Base-by-base conservation (phyloP, 2,329 filamentous ascomycete species). In the Dryadomyces quercivorus region DNA sequence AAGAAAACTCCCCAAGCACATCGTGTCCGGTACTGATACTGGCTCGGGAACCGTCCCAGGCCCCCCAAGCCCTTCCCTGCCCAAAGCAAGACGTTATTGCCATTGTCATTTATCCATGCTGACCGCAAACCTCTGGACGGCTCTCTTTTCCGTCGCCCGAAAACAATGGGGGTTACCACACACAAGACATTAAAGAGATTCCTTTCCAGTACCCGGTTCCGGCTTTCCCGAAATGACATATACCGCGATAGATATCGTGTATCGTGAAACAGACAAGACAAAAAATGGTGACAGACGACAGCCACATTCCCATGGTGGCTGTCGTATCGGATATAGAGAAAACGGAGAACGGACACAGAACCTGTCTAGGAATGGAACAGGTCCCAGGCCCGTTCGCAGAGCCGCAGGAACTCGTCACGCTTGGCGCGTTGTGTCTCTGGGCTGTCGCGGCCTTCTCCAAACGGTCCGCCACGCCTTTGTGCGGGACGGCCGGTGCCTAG, bases 311-410 rank as follows among this genome's bases (percentile, higher is more conserved):
- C n/a, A 8, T 8, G 26, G 26, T 31, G 26, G 26, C 26, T 31
- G 26, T 31, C 26, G 26, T 31, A 31, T 31, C 26, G 26, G 26
- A 31, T 31, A 31, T 31, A 31, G 26, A 31, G 26, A 31, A 31
- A 31, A 31, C 26, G 26, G 26, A 40, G n/a, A 40, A 40, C 36
- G 15, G 36, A 40, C 15, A 12, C 10, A 40, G 15, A 40, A 40
- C 10, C 15, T 26, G 50, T 16, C 80, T 72, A 96, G 58, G 90
- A 95, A 73, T 97, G 93, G 70, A 97, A 95, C 31, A 98, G 71
- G 72, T 98, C 93, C 93, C 93, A 98, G 9, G 93, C 93, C 64
- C 88, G 78, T 61, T 88, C 83, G 67, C 92, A 96, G 51, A 97
- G 73, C 55, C 80, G 75, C 59, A 98, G 74, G 65, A 98, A 98